Evolutionary conservation across 768 basidiomycete genomes (phyloP).

Genomic region (Lactarius evosmus): DNA sequence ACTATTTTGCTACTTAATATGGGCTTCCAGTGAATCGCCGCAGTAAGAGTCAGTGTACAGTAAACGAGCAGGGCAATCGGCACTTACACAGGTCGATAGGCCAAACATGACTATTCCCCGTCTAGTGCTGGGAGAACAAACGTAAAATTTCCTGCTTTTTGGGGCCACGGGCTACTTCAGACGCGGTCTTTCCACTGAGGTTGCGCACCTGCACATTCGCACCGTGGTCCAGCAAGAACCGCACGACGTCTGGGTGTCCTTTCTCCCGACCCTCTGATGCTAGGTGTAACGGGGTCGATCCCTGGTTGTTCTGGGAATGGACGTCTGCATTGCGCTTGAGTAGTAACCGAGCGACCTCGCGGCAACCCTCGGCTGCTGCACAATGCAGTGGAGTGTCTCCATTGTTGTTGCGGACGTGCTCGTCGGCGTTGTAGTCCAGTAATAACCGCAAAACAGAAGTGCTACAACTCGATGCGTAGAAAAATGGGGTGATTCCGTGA

Average conservation of each 20-base stretch:
- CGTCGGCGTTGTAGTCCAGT: background rate
- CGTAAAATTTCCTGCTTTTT: background rate
- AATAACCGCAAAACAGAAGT: background rate
- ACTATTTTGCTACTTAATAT: too few species aligned
- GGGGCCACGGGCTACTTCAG: too few species aligned
- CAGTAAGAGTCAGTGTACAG: too few species aligned
- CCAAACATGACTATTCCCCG: too few species aligned
- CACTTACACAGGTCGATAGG: too few species aligned
- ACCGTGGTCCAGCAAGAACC: background rate
- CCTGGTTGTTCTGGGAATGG: background rate
- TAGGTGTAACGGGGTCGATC: background rate
- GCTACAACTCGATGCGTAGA: background rate
- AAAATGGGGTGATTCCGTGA: background rate
- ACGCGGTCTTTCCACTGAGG: too few species aligned
- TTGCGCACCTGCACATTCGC: too few species aligned
- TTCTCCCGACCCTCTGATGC: background rate
- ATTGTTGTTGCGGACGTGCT: background rate
- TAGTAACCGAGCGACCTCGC: background rate
- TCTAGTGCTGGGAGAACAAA: background rate
- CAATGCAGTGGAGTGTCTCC: background rate
- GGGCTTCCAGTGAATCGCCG: too few species aligned
- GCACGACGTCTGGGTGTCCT: background rate
- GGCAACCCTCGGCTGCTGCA: background rate
- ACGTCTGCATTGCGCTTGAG: background rate
- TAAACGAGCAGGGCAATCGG: too few species aligned